These are phyloP conservation scores for Pseudogymnoascus destructans DNA, from an alignment of 2,329 filamentous ascomycete species.

Conservation along the genomic window DNA sequence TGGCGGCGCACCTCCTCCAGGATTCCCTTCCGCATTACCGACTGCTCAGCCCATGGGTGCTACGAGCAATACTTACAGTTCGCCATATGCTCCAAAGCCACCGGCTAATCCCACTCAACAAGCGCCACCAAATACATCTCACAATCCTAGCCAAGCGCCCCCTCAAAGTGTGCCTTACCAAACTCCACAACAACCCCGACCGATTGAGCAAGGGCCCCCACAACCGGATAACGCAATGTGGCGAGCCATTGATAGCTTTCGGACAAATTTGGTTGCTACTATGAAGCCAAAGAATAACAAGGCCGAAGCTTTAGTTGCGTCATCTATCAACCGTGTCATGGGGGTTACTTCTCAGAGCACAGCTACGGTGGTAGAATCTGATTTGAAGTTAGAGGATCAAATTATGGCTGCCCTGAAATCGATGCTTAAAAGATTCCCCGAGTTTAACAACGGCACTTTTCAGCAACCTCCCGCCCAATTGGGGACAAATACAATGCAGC, in stretches of 20 bases:
- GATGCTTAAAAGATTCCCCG: slow-evolving; percentile 19
- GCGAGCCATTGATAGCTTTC: slow-evolving; percentile 21
- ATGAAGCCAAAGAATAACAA: slow-evolving; percentile 15
- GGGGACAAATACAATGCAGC: slow-evolving; percentile 10
- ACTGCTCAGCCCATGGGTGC: slow-evolving; percentile 16
- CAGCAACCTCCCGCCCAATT: slow-evolving; percentile 10
- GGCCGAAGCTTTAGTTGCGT: slow-evolving; percentile 22
- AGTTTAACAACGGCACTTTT: slow-evolving; percentile 13
- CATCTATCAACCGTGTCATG: slow-evolving; percentile 23
- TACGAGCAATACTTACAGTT: slow-evolving; percentile 22
- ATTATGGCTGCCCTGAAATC: slow-evolving; percentile 21
- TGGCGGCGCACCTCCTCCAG: slow-evolving; percentile 11
- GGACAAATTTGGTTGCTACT: slow-evolving; percentile 15
- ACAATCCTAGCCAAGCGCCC: slow-evolving; percentile 9
- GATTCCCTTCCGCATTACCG: slow-evolving; percentile 16
- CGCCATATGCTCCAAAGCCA: slow-evolving; percentile 26
- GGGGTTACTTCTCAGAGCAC: slow-evolving; percentile 18
- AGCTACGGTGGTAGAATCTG: slow-evolving; percentile 12
- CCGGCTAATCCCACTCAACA: slow-evolving; percentile 12
- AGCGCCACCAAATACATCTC: slow-evolving; percentile 9
- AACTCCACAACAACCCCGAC: slow-evolving; percentile 11
- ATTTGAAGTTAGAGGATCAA: slow-evolving; percentile 16
- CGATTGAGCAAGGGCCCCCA: slow-evolving; percentile 10
- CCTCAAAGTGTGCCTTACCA: slow-evolving; percentile 7
- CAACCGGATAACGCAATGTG: slow-evolving; percentile 5